Evolutionary conservation across 495 filamentous ascomycete species (phyloP), one percentile per base, ranked within the genome.

Genomic region (Staphylotrichum tortipilum): DNA sequence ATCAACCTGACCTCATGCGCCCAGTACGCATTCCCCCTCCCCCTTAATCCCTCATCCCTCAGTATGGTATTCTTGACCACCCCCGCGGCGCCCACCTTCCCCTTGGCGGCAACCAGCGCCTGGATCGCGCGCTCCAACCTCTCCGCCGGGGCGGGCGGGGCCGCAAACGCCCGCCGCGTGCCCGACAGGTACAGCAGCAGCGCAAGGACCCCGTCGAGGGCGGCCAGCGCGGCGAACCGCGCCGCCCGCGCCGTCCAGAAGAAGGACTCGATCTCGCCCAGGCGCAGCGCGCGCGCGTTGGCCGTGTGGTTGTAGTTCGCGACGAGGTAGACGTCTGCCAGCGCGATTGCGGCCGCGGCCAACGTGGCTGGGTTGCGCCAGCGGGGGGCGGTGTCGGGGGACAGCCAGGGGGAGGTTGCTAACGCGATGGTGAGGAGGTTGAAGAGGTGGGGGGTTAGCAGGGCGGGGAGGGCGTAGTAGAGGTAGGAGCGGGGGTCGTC

Each of bases 311-410:
- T 80, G 60, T 86, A 88, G 7, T 75, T 60, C 18, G 40, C 46
- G 4, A 74, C 62, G 9, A 79, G 52, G 56, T 78, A 94, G 12
- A 83, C 18, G 54, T 98, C 91, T 3, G 76, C 50, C 0, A 72
- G 66, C 1, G 79, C 78, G n/a, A 88, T 55, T 0, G 65, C 69
- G n/a, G 81, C 56, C 4, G 77, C 79, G 1, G 77, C 75, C 0
- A 91, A 59, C 1, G 84, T 82, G 36, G 85, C 86, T 19, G 76
- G 69, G 17, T 66, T 78, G 17, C 92, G 79, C 86, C 89, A 96
- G n/a, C n/a, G n/a, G n/a, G n/a, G n/a, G n/a, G n/a, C n/a, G n/a
- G 79, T 76, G 15, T 84, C 74, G 0, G 74, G 51, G 9, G 64
- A 56, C 3, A n/a, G n/a, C n/a, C n/a, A n/a, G n/a, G n/a, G n/a